Conservation (phyloP, 2,329 filamentous ascomycete genomes). For the Fusarium praegraminearum region DNA sequence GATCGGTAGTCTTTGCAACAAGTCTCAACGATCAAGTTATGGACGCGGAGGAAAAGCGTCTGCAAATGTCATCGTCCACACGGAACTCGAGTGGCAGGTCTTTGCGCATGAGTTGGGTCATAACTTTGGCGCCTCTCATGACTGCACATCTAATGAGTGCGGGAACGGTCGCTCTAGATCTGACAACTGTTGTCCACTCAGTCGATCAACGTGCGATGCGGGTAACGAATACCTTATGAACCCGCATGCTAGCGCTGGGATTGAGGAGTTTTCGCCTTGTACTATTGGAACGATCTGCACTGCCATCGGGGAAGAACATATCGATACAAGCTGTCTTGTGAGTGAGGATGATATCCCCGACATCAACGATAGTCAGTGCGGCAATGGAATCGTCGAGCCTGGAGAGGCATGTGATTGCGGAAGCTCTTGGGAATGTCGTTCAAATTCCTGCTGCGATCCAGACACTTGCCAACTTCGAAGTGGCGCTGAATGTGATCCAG, state of each 20-base stretch:
- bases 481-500: slow-evolving; percentile 25
- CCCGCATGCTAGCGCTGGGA: slow-evolving; percentile 74
- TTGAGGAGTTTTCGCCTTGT: slow-evolving; percentile 82
- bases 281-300: slow-evolving; percentile 88
- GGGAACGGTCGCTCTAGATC: neutral
- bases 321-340: slow-evolving; percentile 78
- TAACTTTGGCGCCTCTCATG: slow-evolving; percentile 42
- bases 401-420: slow-evolving; percentile 34
- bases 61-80: slow-evolving; percentile 81
- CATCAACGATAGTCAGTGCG: slow-evolving; percentile 82
- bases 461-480: slow-evolving; percentile 20
- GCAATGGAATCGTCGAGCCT: slow-evolving; percentile 67
- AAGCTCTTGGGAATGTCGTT: slow-evolving; percentile 1
- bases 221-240: slow-evolving; percentile 86
- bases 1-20: slow-evolving; percentile 82
- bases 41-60: slow-evolving; percentile 83
- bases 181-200: slow-evolving; percentile 76
- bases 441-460: slow-evolving; percentile 26
- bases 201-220: slow-evolving; percentile 73
- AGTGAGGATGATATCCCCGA: slow-evolving; percentile 78
- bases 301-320: slow-evolving; percentile 77
- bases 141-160: slow-evolving; percentile 31
- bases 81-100: slow-evolving; percentile 85
- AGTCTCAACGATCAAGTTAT: slow-evolving; percentile 53
- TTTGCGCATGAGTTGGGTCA: slow-evolving; percentile 90